Percentiles rank a stretch among this genome's conserved stretches.
phyloP scores from a whole-genome alignment of 2,329 filamentous ascomycete genomes.

The Aspergillus hiratsukae region DNA sequence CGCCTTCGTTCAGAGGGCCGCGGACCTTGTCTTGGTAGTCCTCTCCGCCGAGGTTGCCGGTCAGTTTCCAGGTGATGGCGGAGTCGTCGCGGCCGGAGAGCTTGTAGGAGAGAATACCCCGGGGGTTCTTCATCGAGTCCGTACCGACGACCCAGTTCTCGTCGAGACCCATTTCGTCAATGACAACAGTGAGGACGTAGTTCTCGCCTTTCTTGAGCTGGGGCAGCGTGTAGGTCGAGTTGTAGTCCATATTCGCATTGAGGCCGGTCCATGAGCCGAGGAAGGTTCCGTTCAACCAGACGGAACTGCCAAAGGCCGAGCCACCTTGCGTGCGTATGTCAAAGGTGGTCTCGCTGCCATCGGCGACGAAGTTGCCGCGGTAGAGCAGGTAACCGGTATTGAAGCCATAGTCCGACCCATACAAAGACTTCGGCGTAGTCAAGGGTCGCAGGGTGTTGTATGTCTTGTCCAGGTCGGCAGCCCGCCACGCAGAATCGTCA shows the following conservation, averaged over 20 bases:
- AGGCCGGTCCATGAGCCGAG: constrained; percentile 62
- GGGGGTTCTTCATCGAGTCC: constrained; percentile 56
- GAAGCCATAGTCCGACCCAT: constrained; percentile 69
- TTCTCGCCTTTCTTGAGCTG: constrained; percentile 47
- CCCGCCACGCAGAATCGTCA: constrained; percentile 64
- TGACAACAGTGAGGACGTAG: constrained; percentile 63
- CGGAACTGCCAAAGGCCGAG: constrained; percentile 60
- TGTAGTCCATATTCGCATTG: constrained; percentile 47
- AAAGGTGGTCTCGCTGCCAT: constrained; percentile 56
- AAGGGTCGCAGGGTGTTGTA: constrained; percentile 57
- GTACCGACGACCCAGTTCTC: constrained; percentile 59
- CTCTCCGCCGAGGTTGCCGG: constrained; percentile 56
- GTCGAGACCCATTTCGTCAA: constrained; percentile 70
- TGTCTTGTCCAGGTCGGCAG: constrained; percentile 54
- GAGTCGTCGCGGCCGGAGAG: constrained; percentile 36
- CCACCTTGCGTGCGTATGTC: constrained; percentile 62
- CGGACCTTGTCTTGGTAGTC: constrained; percentile 49
- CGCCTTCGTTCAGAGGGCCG: constrained; percentile 56
- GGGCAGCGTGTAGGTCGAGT: constrained; percentile 55
- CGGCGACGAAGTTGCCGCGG: constrained; percentile 64
- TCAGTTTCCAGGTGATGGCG: constrained; percentile 52
- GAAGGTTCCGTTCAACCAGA: constrained; percentile 61
- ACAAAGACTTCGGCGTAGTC: constrained; percentile 63
- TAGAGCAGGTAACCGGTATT: constrained; percentile 65
- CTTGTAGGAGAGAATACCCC: constrained; percentile 49